A percentile compares a stretch with the other conserved stretches of the same genome.
Evolutionary conservation across 306 rosid species (phyloP).

Genomic region (Ormosia semicastrata): DNA sequence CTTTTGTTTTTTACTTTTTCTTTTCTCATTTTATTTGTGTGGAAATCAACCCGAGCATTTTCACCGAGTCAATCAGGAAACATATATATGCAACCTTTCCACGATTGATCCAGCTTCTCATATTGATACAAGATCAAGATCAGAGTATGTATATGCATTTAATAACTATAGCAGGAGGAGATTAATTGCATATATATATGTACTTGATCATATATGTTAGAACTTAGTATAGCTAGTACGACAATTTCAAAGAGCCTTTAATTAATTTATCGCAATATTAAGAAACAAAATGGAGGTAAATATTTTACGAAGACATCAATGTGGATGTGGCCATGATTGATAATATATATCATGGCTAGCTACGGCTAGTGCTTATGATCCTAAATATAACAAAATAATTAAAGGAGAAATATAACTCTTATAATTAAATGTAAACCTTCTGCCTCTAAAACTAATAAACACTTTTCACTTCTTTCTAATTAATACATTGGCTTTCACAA

Average conservation of each 20-base stretch:
- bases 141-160: background rate
- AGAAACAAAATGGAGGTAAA: background rate
- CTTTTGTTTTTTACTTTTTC: no score
- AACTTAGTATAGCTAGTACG: background rate
- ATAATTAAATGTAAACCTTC: background rate
- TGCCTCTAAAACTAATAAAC: background rate
- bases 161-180: background rate
- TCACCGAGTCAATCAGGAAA: background rate
- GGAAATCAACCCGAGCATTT: background rate
- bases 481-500: background rate
- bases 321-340: no score
- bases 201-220: background rate
- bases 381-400: background rate
- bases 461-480: background rate
- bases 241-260: background rate
- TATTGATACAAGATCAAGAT: background rate
- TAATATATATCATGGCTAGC: no score
- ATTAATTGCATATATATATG: no score
- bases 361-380: background rate
- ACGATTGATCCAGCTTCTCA: background rate
- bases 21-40: background rate
- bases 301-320: background rate
- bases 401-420: background rate
- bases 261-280: background rate
- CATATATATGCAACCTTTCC: background rate